Base-by-base conservation (phyloP, 1,284 basidiomycete genomes). In the Naganishia sp. region DNA sequence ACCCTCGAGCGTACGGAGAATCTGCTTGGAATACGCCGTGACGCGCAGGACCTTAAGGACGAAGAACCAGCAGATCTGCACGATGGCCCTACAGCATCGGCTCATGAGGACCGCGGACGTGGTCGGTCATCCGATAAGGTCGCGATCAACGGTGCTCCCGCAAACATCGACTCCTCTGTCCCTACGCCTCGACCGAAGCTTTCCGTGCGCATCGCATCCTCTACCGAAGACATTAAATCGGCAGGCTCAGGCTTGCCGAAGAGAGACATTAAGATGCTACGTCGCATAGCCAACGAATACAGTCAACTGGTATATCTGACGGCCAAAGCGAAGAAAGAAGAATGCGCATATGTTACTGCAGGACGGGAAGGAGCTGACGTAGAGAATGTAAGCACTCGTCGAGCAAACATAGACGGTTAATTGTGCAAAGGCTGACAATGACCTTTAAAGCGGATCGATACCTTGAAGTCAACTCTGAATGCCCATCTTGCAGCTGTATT, bases 301-400 rank as follows among this genome's bases (percentile, higher is more conserved):
- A 91, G 86, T 2, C 93, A 97, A 75, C 83, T 97, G n/a, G 82
- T 92, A 43, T 98, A 97, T 76, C 89, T 96, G 71, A 84, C 87
- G 45, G 85, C 86, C 18, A 94, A 96, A 76, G 91, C 93, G 18
- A 83, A 86, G 11, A 81, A 81, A 13, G 88, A 92, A 72, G 84
- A 84, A 1, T 91, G 90, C 75, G 83, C 83, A 10, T 92, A 92
- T 72, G 86, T 94, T 2, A 84, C 89, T 66, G 59, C 25, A 2
- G 55, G 49, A 23, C 53, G 45, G 2, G 65, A 63, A 25, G 65
- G 65, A 21, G 59, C 59, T 2, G 88, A 89, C 70, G 85, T 93
- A 16, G 87, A 91, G 82, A 90, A 89, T 85, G 93, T 94, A 78
- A 82, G 90, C 86, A 73, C 74, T 75, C 13, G 21, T 49, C 9